Percentiles rank a stretch among this genome's conserved stretches.
phyloP scores from a whole-genome alignment of 2,329 filamentous ascomycete genomes.

The Colletotrichum neosansevieriae region DNA sequence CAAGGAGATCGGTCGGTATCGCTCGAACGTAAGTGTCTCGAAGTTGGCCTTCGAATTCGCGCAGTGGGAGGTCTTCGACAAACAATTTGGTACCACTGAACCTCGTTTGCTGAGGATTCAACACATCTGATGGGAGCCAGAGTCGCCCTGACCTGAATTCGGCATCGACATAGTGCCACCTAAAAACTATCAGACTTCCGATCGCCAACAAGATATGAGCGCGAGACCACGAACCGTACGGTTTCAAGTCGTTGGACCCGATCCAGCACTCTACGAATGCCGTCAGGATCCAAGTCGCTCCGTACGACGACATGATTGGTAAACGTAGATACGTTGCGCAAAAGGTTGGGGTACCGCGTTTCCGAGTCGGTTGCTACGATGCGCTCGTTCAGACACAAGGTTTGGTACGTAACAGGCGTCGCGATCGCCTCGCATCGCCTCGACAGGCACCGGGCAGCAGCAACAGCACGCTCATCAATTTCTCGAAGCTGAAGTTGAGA shows the following conservation, averaged over 20 bases:
- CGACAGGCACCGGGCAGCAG: conserved; percentile 52
- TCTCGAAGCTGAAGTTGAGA: conserved; percentile 51
- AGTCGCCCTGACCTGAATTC: conserved; percentile 45
- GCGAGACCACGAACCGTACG: conserved; percentile 50
- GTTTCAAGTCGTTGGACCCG: conserved; percentile 52
- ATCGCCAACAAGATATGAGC: not conserved
- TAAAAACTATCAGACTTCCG: conserved; percentile 39
- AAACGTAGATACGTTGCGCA: conserved; percentile 52
- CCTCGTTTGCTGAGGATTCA: conserved; percentile 48
- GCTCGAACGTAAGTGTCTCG: conserved; percentile 52
- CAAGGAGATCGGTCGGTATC: conserved; percentile 54
- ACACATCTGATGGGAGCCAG: conserved; percentile 55
- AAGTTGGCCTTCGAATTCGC: conserved; percentile 50
- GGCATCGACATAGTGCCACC: conserved; percentile 54
- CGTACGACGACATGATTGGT: conserved; percentile 56
- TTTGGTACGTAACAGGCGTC: conserved; percentile 57
- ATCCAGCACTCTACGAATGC: conserved; percentile 52
- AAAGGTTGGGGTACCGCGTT: conserved; percentile 47
- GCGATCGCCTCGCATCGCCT: conserved; percentile 55
- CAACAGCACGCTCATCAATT: conserved; percentile 51
- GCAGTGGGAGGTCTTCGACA: conserved; percentile 57
- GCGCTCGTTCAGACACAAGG: conserved; percentile 52
- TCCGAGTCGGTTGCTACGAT: conserved; percentile 53
- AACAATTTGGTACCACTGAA: conserved; percentile 49
- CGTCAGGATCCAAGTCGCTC: conserved; percentile 54